These are phyloP conservation scores for Dipteronia dyeriana DNA, from an alignment of 345 rosid genomes.

Conservation along the genomic window DNA sequence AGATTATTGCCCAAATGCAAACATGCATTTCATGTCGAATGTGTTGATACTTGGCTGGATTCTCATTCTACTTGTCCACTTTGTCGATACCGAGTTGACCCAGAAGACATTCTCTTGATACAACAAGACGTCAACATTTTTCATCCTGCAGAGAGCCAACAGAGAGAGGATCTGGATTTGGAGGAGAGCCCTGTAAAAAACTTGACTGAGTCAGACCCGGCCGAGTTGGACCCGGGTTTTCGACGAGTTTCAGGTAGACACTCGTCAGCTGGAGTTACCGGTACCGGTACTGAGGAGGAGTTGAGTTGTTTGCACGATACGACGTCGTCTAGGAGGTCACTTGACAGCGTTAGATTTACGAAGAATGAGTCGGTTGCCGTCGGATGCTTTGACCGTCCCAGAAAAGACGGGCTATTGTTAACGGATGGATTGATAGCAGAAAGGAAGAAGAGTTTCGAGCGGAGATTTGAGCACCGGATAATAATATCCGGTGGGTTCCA, in stretches of 20 bases:
- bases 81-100: constrained; percentile 87
- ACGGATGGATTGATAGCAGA: constrained; percentile 13
- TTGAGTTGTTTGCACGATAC: constrained; percentile 11
- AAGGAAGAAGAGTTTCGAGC: constrained; percentile 32
- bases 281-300: not conserved
- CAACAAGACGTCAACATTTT: constrained; percentile 37
- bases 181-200: constrained; percentile 8
- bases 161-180: not conserved
- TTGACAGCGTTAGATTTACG: constrained; percentile 40
- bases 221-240: constrained; percentile 4
- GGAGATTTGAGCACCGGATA: constrained; percentile 72
- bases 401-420: constrained; percentile 68
- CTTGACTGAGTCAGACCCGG: constrained; percentile 13
- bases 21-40: constrained; percentile 93
- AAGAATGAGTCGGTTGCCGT: constrained; percentile 35
- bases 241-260: constrained; percentile 69
- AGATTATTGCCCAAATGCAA: constrained; percentile 79
- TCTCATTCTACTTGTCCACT: constrained; percentile 95
- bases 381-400: constrained; percentile 50
- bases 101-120: constrained; percentile 75
- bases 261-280: constrained; percentile 54
- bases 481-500: constrained; percentile 48
- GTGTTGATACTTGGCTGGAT: constrained; percentile 97
- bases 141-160: constrained; percentile 17
- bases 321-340: constrained; percentile 48